phyloP scores from a whole-genome alignment of 2,329 filamentous ascomycete genomes.

The Aspergillus fumigatiaffinis region DNA sequence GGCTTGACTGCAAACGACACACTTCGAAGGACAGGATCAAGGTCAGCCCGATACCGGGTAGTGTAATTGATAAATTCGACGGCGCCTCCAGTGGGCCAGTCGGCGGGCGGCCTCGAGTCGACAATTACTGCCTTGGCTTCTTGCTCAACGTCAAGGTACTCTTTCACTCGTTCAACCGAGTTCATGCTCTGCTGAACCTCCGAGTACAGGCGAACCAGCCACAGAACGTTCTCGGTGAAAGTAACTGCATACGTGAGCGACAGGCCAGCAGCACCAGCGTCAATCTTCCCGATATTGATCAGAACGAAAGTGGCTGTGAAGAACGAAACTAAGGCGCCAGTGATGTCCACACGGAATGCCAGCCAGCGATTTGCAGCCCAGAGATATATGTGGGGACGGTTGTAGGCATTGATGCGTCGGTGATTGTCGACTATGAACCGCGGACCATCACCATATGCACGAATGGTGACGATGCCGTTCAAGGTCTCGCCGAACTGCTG shows the following conservation, averaged over 20 bases:
- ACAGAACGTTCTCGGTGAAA: conserved; percentile 94
- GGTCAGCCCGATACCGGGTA: conserved; percentile 80
- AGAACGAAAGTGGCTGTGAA: conserved; percentile 91
- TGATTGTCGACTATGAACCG: conserved; percentile 93
- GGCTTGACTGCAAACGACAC: conserved; percentile 83
- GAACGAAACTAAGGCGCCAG: conserved; percentile 89
- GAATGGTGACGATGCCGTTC: conserved; percentile 90
- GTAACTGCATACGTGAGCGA: conserved; percentile 94
- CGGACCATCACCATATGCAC: conserved; percentile 90
- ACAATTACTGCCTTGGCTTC: conserved; percentile 77
- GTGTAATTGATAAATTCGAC: conserved; percentile 88
- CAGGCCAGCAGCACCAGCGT: conserved; percentile 87
- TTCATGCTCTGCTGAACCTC: conserved; percentile 99
- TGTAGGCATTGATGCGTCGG: conserved; percentile 80
- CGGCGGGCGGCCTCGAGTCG: conserved; percentile 68
- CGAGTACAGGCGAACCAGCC: conserved; percentile 91
- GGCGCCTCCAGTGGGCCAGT: conserved; percentile 81
- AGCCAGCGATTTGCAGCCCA: conserved; percentile 98
- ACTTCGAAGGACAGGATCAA: conserved; percentile 79
- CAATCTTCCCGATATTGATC: conserved; percentile 73
- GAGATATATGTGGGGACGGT: conserved; percentile 89
- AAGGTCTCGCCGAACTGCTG: conserved; percentile 97
- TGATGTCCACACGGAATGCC: conserved; percentile 82
- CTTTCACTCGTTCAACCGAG: conserved; percentile 93
- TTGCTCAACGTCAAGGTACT: conserved; percentile 94